Percentiles rank a stretch among this genome's conserved stretches.
phyloP scores from a whole-genome alignment of 1,284 basidiomycete genomes.

The Schizopora paradoxa region DNA sequence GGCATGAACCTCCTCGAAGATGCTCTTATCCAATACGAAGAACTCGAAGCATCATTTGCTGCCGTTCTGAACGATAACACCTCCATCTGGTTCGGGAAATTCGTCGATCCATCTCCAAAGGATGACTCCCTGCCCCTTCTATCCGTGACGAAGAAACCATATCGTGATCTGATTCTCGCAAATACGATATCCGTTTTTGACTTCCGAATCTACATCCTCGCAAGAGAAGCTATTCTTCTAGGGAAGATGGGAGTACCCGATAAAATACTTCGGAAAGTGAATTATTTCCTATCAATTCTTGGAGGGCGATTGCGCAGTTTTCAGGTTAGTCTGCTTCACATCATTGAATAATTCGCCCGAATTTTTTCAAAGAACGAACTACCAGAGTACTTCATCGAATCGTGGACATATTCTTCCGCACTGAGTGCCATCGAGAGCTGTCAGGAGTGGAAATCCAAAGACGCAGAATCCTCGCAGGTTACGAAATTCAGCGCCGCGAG shows the following conservation, averaged over 20 bases:
- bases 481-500: conserved; percentile 62
- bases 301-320: conserved; percentile 70
- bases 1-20: conserved; percentile 88
- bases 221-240: conserved; percentile 77
- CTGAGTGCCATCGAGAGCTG: conserved; percentile 83
- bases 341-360: conserved; percentile 5
- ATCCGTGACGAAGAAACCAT: conserved; percentile 78
- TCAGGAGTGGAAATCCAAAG: conserved; percentile 59
- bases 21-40: conserved; percentile 84
- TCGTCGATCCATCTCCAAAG: conserved; percentile 63
- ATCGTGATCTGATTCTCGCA: conserved; percentile 83
- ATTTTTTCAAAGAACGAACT: conserved; percentile 50
- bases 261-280: conserved; percentile 65
- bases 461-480: conserved; percentile 40
- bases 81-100: conserved; percentile 83
- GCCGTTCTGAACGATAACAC: conserved; percentile 78
- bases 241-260: conserved; percentile 64
- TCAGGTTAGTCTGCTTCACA: conserved; percentile 46
- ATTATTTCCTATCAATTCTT: conserved; percentile 76
- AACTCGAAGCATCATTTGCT: conserved; percentile 85
- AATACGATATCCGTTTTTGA: conserved; percentile 94
- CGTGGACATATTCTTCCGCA: conserved; percentile 92
- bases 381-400: conserved; percentile 81
- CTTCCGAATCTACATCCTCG: conserved; percentile 87
- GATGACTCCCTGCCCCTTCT: conserved; percentile 84